Base-by-base conservation (phyloP, 306 rosid genomes). In the Quercus gilva region DNA sequence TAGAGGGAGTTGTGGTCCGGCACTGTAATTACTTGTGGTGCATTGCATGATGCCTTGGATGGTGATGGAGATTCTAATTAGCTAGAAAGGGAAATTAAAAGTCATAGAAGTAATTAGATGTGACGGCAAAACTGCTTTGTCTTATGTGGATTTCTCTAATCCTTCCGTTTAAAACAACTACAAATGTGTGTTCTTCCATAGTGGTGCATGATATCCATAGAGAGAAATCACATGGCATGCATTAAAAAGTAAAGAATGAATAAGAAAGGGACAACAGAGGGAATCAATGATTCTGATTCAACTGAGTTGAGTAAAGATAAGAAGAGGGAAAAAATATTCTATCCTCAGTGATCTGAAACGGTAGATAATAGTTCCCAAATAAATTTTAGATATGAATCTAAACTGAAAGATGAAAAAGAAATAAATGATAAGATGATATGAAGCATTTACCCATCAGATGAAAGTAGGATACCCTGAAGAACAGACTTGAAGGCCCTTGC, bases 401-500 rank as follows among this genome's bases (percentile, higher is more conserved):
- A 59, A 71, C 67, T 55, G 59, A 78, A 69, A 71, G 77, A 19
- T 60, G 61, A 31, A 77, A 68, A 67, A 57, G 70, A 61, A 64
- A 29, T n/a, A 21, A 60, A 70, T 12, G 43, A 28, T 51, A 56
- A 63, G 69, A 83, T 80, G 29, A 53, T 29, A 43, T 15, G 75
- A 72, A 84, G 58, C 73, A 69, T 75, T 83, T 91, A 95, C 98
- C 99, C 98, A 85, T 93, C 98, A n/a, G 97, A 91, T 80, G 99
- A 93, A 82, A 95, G 94, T 64, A 95, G 88, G 84, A 95, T 89
- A 79, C 98, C 88, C 88, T 95, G 98, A 78, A 95, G 98, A 73
- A 95, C 98, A 86, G 98, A 93, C 89, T 95, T 95, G 85, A 95
- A 95, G 61, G 99, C 99, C 88, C 99, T 95, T 65, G 99, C 99